Evolutionary conservation across 352 stramenopile genomes (phyloP).

Genomic region (Phytophthora melonis): DNA sequence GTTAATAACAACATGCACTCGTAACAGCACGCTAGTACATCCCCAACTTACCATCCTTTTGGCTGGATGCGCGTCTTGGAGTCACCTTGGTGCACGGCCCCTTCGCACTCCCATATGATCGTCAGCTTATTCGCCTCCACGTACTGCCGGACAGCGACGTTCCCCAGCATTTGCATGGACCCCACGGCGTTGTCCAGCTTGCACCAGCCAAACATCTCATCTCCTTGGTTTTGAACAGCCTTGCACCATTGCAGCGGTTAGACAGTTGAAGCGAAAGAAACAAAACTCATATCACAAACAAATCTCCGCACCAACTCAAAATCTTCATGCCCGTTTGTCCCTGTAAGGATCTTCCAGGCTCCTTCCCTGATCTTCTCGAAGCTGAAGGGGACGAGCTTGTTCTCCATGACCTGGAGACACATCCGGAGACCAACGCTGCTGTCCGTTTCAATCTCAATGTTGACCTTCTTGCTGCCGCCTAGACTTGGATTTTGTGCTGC

Average conservation of each 20-base stretch:
- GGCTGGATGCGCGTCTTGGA: constrained; percentile 44
- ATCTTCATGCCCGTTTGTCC: constrained; percentile 24
- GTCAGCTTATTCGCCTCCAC: constrained; percentile 49
- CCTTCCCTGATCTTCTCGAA: constrained; percentile 40
- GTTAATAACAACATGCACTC: neutral
- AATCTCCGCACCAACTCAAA: constrained; percentile 45
- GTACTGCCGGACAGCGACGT: constrained; percentile 55
- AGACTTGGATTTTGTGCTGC: constrained; percentile 18
- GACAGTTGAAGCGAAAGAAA: neutral
- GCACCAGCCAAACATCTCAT: constrained; percentile 55
- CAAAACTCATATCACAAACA: neutral
- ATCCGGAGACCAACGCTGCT: constrained; percentile 40
- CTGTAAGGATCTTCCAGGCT: constrained; percentile 50
- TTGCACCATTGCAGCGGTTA: constrained; percentile 18
- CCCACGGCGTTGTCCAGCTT: constrained; percentile 46
- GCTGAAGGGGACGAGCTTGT: constrained; percentile 41
- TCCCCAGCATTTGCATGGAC: constrained; percentile 40
- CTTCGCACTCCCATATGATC: constrained; percentile 61
- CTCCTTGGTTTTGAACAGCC: constrained; percentile 45
- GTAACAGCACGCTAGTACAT: neutral
- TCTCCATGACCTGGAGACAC: constrained; percentile 59
- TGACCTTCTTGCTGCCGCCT: constrained; percentile 45
- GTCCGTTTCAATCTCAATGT: constrained; percentile 57
- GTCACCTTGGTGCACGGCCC: constrained; percentile 32
- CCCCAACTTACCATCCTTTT: constrained; percentile 54